Evolutionary conservation across 2,329 filamentous ascomycete species (phyloP), one percentile per base, ranked within the genome.

Genomic region (Colletotrichum tropicicola): DNA sequence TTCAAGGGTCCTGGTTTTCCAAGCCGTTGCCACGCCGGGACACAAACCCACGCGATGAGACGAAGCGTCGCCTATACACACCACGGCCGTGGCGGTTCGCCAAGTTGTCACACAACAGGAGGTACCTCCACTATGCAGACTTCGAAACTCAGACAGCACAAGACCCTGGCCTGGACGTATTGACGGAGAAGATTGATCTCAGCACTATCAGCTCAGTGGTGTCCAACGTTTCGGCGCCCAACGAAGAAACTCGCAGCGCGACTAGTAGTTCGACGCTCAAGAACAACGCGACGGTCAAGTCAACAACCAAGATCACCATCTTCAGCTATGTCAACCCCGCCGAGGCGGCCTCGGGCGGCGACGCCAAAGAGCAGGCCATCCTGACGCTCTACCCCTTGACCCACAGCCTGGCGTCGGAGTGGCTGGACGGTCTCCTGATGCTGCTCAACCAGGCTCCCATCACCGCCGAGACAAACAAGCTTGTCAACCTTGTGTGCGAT

Each of bases 371-470:
- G 76, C 83, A 88, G 53, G 85, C 92, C 1, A 86, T 98, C 21
- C 83, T 99, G 57, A 92, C 91, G n/a, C 84, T 99, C 55, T 90
- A 93, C 76, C 94, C 95, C 6, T 82, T 89, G 64, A 92, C 89
- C 63, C 91, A 96, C 74, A 92, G 89, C 68, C 82, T 96, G 49
- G 96, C 96, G 9, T 97, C 94, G 1, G 96, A 99, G 79, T 99
- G 96, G 96, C 85, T 99, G 5, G 96, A 99, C 75, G 96, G 96
- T 1, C 81, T 99, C 68, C 85, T 98, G 60, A 97, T 99, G 94
- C 84, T 99, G 58, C 85, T 99, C 23, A 94, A 97, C 74, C 96
- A 99, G 78, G 89, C 94, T 64, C 96, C 96, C 19, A 98, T 99
- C 74, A 99, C 96, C n/a, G 89, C 94, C 3, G 95, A 98, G 79